Conservation (phyloP, 2,329 filamentous ascomycete genomes). For the Cephalotrichum gorgonifer region DNA sequence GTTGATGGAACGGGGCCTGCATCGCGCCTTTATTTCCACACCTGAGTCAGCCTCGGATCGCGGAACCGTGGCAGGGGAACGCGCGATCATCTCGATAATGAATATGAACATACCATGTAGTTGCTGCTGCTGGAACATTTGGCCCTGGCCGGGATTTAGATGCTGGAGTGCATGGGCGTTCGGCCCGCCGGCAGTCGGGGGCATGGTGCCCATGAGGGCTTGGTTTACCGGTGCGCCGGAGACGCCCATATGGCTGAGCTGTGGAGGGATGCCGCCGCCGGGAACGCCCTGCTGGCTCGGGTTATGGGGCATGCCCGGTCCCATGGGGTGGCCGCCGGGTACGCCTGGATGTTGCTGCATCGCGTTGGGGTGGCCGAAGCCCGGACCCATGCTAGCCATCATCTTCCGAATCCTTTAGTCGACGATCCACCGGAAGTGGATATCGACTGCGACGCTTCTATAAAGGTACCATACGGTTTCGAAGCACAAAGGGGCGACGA, state of each 20-base stretch:
- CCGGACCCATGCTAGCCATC: constrained; percentile 60
- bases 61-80: neutral
- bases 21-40: neutral
- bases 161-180: constrained; percentile 65
- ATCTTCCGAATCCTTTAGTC: constrained; percentile 34
- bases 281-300: constrained; percentile 54
- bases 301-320: constrained; percentile 54
- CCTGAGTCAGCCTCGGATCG: neutral
- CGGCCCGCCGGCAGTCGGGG: constrained; percentile 50
- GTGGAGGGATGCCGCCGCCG: constrained; percentile 51
- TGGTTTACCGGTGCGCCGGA: constrained; percentile 58
- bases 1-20: constrained; percentile 22
- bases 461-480: constrained; percentile 2
- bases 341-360: constrained; percentile 65
- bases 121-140: constrained; percentile 50
- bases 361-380: constrained; percentile 57
- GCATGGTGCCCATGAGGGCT: constrained; percentile 68
- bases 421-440: constrained; percentile 50
- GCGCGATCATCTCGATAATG: too few relatives aligned
- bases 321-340: constrained; percentile 50
- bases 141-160: constrained; percentile 50
- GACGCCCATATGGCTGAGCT: constrained; percentile 59
- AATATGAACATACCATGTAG: constrained; percentile 1
- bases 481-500: constrained; percentile 1
- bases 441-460: constrained; percentile 34